Base-by-base conservation (phyloP, 345 rosid species). In the Arabis alpina region DNA sequence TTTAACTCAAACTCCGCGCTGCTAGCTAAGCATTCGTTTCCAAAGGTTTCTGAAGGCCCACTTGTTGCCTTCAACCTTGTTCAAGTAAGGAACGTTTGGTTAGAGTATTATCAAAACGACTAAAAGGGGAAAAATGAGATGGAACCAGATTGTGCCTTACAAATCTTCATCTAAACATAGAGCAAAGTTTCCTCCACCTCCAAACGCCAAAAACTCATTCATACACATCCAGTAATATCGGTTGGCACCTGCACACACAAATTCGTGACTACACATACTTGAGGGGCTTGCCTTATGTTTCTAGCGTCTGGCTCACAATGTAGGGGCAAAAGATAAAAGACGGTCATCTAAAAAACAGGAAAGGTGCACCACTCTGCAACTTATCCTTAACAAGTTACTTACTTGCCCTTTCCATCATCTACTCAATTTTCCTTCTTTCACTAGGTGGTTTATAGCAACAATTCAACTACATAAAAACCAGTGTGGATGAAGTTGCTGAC, bases 111-210 rank as follows among this genome's bases (percentile, higher is more conserved):
- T 41, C 8, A 64, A 51, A 48, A 51, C 2, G 1, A 4, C 30
- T 41, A 23, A 32, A 41, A 14, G 13, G 7, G 8, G 4, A 11
- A 58, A 49, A 64, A 36, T 8, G 30, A 51, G 64, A 55, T 28
- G 36, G 37, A 16, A 5, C 8, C 1, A 76, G 49, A 75, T 24
- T n/a, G 78, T 52, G 50, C 80, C 98, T 91, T 82, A 93, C 98
- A 91, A 72, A 75, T 93, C 96, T 76, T 80, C 96, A 64, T 89
- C 96, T 77, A 93, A 78, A 71, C 84, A 55, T 80, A 93, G 76
- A 45, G 96, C 96, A 71, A 85, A 91, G 85, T 82, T 83, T 70
- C 90, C 86, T 24, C 96, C 98, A 62, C 98, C 98, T 41, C 97
- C 98, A 43, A 91, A 74, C 8, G 95, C 98, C 66, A 93, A 80